These are phyloP conservation scores for Penicillium lagena DNA, from an alignment of 495 filamentous ascomycete species.

Conservation along the genomic window DNA sequence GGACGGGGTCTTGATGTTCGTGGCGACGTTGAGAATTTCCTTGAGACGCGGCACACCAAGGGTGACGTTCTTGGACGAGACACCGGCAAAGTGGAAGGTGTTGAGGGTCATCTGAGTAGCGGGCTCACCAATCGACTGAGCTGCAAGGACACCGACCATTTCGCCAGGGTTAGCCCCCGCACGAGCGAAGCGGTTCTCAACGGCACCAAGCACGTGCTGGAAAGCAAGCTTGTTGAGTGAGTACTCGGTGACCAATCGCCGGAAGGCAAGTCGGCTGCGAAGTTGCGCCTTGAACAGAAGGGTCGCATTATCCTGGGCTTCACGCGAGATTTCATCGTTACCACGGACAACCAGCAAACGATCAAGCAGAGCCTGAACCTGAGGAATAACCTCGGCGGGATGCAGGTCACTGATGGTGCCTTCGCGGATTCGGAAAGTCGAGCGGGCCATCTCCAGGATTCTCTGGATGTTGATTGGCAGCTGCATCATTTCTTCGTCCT, in stretches of 20 bases:
- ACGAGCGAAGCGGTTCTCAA: slow-evolving; percentile 77
- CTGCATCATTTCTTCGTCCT: slow-evolving; percentile 76
- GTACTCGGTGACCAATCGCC: slow-evolving; percentile 76
- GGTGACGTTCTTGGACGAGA: slow-evolving; percentile 98
- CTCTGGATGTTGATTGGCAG: slow-evolving; percentile 87
- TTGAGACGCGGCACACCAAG: slow-evolving; percentile 98
- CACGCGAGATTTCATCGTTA: slow-evolving; percentile 68
- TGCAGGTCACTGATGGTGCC: slow-evolving; percentile 79
- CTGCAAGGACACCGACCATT: slow-evolving; percentile 97
- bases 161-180: slow-evolving; percentile 84
- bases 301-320: slow-evolving; percentile 85
- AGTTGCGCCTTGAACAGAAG: slow-evolving; percentile 86
- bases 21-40: slow-evolving; percentile 97
- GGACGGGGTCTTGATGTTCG: slow-evolving; percentile 96
- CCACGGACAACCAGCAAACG: slow-evolving; percentile 79
- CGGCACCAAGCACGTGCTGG: slow-evolving; percentile 83
- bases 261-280: slow-evolving; percentile 85
- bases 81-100: slow-evolving; percentile 86
- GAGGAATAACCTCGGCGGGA: slow-evolving; percentile 81
- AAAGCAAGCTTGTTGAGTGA: slow-evolving; percentile 88
- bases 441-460: slow-evolving; percentile 82
- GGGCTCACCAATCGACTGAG: slow-evolving; percentile 97
- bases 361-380: slow-evolving; percentile 68
- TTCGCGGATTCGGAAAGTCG: slow-evolving; percentile 84
- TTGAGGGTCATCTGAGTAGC: slow-evolving; percentile 87